phyloP scores from a whole-genome alignment of 2,329 filamentous ascomycete species.

The Colletotrichum lini region DNA sequence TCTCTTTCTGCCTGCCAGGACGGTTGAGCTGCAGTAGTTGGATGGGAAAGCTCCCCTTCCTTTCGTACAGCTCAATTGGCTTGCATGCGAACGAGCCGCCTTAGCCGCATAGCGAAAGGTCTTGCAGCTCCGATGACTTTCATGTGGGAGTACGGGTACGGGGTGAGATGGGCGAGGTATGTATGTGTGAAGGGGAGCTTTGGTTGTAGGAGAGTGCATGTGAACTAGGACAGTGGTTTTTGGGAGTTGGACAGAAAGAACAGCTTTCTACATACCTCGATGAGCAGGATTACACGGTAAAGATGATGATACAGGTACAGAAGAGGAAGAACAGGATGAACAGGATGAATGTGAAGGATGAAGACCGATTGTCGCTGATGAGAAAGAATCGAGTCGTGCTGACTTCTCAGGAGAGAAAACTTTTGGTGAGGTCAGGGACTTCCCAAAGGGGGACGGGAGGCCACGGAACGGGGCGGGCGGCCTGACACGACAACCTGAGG shows the following conservation, averaged over 20 bases:
- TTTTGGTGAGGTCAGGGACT: constrained; percentile 42
- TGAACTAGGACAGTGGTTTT: not conserved
- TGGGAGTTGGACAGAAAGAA: constrained; percentile 24
- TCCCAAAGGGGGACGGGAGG: constrained; percentile 15
- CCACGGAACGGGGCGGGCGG: constrained; percentile 24
- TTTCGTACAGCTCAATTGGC: constrained; percentile 18
- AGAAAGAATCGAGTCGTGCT: constrained; percentile 17
- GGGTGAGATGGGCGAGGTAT: not conserved
- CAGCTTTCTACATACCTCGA: constrained; percentile 30
- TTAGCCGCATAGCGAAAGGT: constrained; percentile 3
- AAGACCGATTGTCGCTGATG: constrained; percentile 30
- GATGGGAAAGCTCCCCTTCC: constrained; percentile 7
- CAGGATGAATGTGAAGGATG: constrained; percentile 53
- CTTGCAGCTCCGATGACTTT: constrained; percentile 16
- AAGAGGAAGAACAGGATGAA: constrained; percentile 58
- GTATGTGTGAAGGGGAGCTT: constrained; percentile 5
- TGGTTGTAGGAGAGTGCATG: not conserved
- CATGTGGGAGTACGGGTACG: constrained; percentile 9
- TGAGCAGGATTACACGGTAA: constrained; percentile 37
- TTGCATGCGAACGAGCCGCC: constrained; percentile 26
- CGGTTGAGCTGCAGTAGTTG: constrained; percentile 15
- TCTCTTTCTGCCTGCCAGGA: constrained; percentile 1
- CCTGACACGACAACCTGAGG: constrained; percentile 33
- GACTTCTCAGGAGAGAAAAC: constrained; percentile 28
- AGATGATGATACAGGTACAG: constrained; percentile 41